Evolutionary conservation across 345 rosid genomes (phyloP), one percentile per base, ranked within the genome.

Genomic region (Toxicodendron radicans): DNA sequence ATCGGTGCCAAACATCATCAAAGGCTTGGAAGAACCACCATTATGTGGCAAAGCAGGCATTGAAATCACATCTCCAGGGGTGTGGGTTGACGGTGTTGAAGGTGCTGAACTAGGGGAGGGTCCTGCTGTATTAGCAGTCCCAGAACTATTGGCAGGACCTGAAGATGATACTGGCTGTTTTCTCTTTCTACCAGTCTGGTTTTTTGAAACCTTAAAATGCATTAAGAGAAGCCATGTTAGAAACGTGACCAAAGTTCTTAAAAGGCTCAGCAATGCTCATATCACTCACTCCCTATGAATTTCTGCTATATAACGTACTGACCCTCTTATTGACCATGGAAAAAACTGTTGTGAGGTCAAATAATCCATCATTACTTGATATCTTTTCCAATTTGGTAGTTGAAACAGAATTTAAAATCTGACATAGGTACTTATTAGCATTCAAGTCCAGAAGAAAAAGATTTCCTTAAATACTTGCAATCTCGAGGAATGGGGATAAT

Each of bases 101-200:
- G 99, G 98, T 24, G 98, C 98, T 71, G 99, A 95, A 84, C 99
- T 90, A 20, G 99, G 99, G 75, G 99, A 95, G 10, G 99, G 99
- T 64, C 99, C 99, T 0, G 97, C 87, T 12, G 99, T 95, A 81
- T 95, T 95, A 57, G 96, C 99, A 79, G 99, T 95, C 77, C 99
- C 99, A 4, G 99, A 81, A 83, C 99, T 95, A 83, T 93, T 95
- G 76, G 99, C 99, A 80, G 99, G 96, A 32, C 98, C 99, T 64
- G 99, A 93, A 81, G 99, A 95, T 58, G 99, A 90, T 75, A 87
- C 97, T 0, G 99, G 98, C 79, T 95, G 99, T 82, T 95, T 95
- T 74, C 99, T 87, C 85, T 95, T 95, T 78, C 98, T 93, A 76
- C 96, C 99, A 82, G 82, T 84, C 85, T 88, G 99, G 83, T 84